Conservation (phyloP, 768 basidiomycete genomes). For the Termitomyces sp. region DNA sequence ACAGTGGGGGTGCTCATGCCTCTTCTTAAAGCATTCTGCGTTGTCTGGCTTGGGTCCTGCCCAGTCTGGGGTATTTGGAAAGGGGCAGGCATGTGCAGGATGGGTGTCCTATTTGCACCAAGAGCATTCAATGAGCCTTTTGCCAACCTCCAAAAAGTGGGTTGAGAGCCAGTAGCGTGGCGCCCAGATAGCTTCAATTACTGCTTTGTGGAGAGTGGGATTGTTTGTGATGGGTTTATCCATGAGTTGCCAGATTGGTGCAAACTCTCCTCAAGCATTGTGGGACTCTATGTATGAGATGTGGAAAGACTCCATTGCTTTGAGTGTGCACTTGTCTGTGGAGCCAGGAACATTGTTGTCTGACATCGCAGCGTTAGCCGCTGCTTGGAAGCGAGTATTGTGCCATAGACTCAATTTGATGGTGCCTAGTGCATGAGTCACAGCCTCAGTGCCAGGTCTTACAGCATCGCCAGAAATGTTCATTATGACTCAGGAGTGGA, state of each 20-base stretch:
- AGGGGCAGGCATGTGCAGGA: slow-evolving; percentile 1
- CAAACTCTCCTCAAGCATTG: too few species aligned
- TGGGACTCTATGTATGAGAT: slow-evolving; percentile 1
- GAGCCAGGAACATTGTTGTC: not conserved
- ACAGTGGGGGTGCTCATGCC: not conserved
- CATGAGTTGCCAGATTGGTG: too few species aligned
- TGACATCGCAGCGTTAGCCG: not conserved
- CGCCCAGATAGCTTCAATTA: not conserved
- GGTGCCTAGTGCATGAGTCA: not conserved
- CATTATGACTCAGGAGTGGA: slow-evolving; percentile 2
- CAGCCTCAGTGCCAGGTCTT: not conserved
- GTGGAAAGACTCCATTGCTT: not conserved
- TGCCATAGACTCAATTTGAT: slow-evolving; percentile 3
- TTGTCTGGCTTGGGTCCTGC: not conserved
- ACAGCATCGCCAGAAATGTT: slow-evolving; percentile 7
- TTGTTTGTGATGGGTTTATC: not conserved
- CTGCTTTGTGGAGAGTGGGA: not conserved
- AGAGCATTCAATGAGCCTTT: not conserved
- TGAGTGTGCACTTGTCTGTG: not conserved
- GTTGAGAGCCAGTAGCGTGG: too few species aligned
- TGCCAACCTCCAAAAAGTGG: not conserved
- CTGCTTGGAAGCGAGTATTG: not conserved
- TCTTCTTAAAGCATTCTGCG: not conserved
- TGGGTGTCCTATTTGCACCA: slow-evolving; percentile 6
- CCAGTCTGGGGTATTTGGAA: slow-evolving; percentile 2